Percentiles rank a stretch among this genome's conserved stretches.
Conservation (phyloP, 331 rosid genomes). For the Phaseolus coccineus region DNA sequence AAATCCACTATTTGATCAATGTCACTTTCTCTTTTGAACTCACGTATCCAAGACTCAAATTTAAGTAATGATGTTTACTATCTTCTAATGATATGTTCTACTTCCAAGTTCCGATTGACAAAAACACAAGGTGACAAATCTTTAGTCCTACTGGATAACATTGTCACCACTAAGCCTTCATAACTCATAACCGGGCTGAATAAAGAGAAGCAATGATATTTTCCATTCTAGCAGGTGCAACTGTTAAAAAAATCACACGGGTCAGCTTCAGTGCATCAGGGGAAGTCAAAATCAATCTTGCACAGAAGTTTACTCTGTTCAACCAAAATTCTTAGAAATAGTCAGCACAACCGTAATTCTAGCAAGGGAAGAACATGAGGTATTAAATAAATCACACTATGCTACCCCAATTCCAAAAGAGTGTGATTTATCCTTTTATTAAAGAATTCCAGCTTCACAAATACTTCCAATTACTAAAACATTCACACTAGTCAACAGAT, state of each 20-base stretch:
- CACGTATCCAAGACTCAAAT: not conserved
- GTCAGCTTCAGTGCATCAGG: slow-evolving; percentile 8
- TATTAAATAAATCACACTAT: not conserved
- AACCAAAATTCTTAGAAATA: slow-evolving; percentile 9
- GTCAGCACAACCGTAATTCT: not conserved
- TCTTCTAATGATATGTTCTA: not conserved
- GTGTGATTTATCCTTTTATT: not conserved
- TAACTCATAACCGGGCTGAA: not conserved
- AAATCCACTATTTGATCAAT: not conserved
- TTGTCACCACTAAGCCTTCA: not conserved
- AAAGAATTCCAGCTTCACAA: slow-evolving; percentile 36
- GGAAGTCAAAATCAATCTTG: slow-evolving; percentile 2
- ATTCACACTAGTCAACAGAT: not conserved
- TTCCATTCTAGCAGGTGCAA: not conserved
- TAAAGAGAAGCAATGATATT: not conserved
- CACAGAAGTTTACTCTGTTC: not conserved
- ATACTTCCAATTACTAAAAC: slow-evolving; percentile 1
- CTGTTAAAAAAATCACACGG: not conserved
- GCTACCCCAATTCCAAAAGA: not conserved
- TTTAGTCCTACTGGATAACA: not conserved
- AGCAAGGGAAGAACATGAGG: not conserved
- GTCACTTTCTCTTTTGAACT: slow-evolving; percentile 5
- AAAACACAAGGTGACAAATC: not conserved
- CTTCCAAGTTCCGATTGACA: not conserved
- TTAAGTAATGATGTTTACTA: not conserved